Evolutionary conservation across 495 filamentous ascomycete genomes (phyloP), one percentile per base, ranked within the genome.

Genomic region (Staphylotrichum tortipilum): DNA sequence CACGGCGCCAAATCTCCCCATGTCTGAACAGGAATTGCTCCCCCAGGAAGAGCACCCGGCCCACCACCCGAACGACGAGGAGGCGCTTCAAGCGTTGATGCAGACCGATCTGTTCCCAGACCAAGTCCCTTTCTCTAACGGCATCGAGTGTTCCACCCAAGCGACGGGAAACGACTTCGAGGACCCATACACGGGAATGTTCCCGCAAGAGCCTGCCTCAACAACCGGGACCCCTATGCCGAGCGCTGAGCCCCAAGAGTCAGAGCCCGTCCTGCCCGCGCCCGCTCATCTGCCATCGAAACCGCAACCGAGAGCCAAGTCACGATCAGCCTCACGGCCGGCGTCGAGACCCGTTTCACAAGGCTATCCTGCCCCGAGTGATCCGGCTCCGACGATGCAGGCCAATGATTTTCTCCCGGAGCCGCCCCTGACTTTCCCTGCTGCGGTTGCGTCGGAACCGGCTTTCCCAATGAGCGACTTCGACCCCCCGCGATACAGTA

Each of bases 401-500:
- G 54, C 59, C 12, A 63, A 56, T 39, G 61, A 66, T 5, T 50
- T 59, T 1, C 47, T 29, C 19, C 18, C 31, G 3, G 60, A 62
- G 26, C 28, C 56, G 3, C 22, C 38, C 4, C 29, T 52, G 31
- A 51, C 58, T 18, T 24, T 53, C 19, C 52, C 57, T 10, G 55
- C 49, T 15, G 15, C 50, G 5, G 49, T 39, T 17, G 52, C 52
- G 29, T 62, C 65, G 4, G 63, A 68, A 35, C 54, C 57, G 2
- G 47, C 55, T 10, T 57, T 55, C 34, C 61, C 63, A 3, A 28
- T 57, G n/a, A 62, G 60, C 52, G 65, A 68, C 24, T 29, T 38
- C 11, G 62, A 59, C 3, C 46, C 42, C 24, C 50, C 56, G 4
- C 55, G 58, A 15, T 68, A 66, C 40, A 76, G 68, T 59, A 76